Base-by-base conservation (phyloP, 495 filamentous ascomycete genomes). In the Hypoxylon fuscum region DNA sequence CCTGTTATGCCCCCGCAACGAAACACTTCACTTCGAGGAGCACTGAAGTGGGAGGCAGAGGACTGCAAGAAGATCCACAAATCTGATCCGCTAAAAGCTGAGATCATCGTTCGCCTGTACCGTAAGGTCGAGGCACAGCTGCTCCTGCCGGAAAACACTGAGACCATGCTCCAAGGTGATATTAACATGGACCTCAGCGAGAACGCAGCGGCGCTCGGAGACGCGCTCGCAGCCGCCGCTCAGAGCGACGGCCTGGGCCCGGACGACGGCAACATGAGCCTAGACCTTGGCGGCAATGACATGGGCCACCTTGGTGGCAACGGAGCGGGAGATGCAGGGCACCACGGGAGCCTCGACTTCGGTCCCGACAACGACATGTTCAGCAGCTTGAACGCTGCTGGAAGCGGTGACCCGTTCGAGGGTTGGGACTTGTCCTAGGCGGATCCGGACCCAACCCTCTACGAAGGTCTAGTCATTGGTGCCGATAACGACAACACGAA, bases 61-160 rank as follows among this genome's bases (percentile, higher is more conserved):
- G 81, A 87, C 46, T 87, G 87, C 18, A 81, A 84, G 15, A 82
- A 78, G 15, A 69, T 89, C 0, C 82, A 87, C 8, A 86, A 87
- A 55, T 77, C 77, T 25, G 86, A 93, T 46, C 76, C 80, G 5
- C 48, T 76, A 0, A 77, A 84, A 38, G 91, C 91, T 0, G 87
- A 91, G 62, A 79, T 86, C 1, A 77, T 92, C n/a, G 87, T 96
- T 2, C 85, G 92, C 2, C 79, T 97, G 17, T 82, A 86, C 70
- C 81, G 90, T 1, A 84, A 89, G 15, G 91, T 96, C 5, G 89
- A 93, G 64, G 79, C 86, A 3, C 84, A 80, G 66, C 67, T 78
- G 69, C 66, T 73, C 21, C 59, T 69, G 25, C 74, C 74, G 1
- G 71, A 71, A 14, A 62, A 74, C 5, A 46, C 71, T 14, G 62